Conservation (phyloP, 176 grass and related monocot genomes). For the Saccharum officinarum region DNA sequence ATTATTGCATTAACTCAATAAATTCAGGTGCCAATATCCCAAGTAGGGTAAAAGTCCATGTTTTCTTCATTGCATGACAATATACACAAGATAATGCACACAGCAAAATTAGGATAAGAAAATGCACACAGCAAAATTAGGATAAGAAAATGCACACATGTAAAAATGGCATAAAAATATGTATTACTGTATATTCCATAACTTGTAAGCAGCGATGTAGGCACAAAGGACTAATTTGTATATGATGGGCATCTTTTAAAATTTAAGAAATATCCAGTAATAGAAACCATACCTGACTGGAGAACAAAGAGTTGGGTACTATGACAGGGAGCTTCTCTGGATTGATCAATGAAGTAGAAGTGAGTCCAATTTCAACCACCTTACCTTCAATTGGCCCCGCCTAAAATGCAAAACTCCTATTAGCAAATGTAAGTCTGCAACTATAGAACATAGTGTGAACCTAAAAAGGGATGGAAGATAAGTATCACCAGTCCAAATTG, state of each 20-base stretch:
- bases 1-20: background rate
- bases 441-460: background rate
- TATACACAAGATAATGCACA: background rate
- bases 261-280: conserved; percentile 8
- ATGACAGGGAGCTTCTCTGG: conserved; percentile 92
- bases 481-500: background rate
- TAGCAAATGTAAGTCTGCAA: background rate
- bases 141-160: background rate
- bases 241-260: background rate
- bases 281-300: conserved; percentile 72
- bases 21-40: background rate
- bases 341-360: conserved; percentile 78
- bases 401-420: conserved; percentile 45
- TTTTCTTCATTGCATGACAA: background rate
- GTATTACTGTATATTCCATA: background rate
- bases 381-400: conserved; percentile 89
- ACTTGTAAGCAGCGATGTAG: background rate
- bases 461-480: conserved; percentile 13
- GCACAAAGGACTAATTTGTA: background rate
- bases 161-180: background rate
- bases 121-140: background rate
- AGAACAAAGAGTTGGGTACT: conserved; percentile 94
- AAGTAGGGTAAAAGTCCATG: background rate
- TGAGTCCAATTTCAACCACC: conserved; percentile 87
- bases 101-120: conserved; percentile 7